Conservation (phyloP, 2,329 filamentous ascomycete genomes). For the Paraphoma chrysanthemicola region DNA sequence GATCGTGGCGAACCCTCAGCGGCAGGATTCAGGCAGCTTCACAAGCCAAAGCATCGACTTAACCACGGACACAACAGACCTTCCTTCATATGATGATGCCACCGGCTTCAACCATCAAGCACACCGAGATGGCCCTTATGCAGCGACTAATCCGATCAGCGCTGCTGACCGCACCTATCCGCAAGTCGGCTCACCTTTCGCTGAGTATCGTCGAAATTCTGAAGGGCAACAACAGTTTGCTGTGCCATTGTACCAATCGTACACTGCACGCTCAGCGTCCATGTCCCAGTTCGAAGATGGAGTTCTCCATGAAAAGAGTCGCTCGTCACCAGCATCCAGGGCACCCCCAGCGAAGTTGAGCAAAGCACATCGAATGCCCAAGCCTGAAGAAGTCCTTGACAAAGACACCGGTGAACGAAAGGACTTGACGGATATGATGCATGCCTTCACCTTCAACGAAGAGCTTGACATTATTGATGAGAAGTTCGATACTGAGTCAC, state of each 20-base stretch:
- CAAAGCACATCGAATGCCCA: conserved; percentile 27
- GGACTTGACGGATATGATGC: conserved; percentile 43
- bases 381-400: conserved; percentile 32
- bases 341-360: conserved; percentile 25
- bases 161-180: conserved; percentile 3
- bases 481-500: conserved; percentile 10
- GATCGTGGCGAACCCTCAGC: conserved; percentile 14
- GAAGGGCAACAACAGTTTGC: conserved; percentile 32
- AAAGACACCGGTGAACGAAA: conserved; percentile 42
- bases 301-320: conserved; percentile 1
- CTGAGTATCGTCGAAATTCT: conserved; percentile 34
- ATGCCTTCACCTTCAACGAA: conserved; percentile 38
- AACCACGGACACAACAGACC: conserved; percentile 7
- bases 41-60: conserved; percentile 22
- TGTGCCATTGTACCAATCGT: conserved; percentile 23
- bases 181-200: conserved; percentile 6
- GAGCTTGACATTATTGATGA: conserved; percentile 30
- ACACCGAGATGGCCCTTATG: conserved; percentile 27
- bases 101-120: conserved; percentile 7
- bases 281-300: conserved; percentile 19
- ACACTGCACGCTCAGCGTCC: conserved; percentile 21
- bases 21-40: conserved; percentile 35
- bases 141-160: conserved; percentile 11
- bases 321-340: conserved; percentile 8
- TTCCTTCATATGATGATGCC: conserved; percentile 19